Evolutionary conservation across 106 monocot species (phyloP).

Genomic region (Dendrobium catenatum): DNA sequence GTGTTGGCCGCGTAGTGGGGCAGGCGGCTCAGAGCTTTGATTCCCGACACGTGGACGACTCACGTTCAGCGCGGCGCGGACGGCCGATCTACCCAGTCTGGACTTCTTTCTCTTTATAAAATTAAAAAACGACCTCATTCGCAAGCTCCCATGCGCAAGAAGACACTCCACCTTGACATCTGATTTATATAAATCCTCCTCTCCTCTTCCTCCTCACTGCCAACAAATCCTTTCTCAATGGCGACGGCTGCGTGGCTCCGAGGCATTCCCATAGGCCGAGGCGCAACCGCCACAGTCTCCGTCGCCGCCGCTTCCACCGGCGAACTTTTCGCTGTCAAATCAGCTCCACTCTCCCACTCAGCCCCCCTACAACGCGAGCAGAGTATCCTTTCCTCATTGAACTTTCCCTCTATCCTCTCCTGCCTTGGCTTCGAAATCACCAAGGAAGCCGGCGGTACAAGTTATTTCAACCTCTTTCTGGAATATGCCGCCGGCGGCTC

Average conservation of each 20-base stretch:
- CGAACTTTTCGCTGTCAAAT: slow-evolving; percentile 40
- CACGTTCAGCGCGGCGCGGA: not conserved
- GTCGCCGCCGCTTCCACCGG: slow-evolving; percentile 10
- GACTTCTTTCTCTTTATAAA: not conserved
- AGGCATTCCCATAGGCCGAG: slow-evolving; percentile 24
- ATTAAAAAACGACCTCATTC: not conserved
- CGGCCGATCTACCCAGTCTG: not conserved
- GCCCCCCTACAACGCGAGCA: slow-evolving; percentile 19
- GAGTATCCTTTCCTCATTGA: slow-evolving; percentile 26
- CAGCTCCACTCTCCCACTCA: slow-evolving; percentile 19
- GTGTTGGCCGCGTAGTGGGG: not conserved
- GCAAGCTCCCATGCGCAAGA: not conserved
- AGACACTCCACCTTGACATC: not conserved
- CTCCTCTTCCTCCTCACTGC: not conserved
- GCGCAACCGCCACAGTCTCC: slow-evolving; percentile 20
- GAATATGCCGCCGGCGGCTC: slow-evolving; percentile 62
- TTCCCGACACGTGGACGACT: not conserved
- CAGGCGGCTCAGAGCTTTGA: not conserved
- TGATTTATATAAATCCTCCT: not conserved
- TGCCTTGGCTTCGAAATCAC: slow-evolving; percentile 39
- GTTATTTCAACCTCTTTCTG: slow-evolving; percentile 39
- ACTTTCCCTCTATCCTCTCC: slow-evolving; percentile 30
- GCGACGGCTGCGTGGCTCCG: slow-evolving; percentile 14
- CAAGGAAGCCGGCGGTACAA: not conserved
- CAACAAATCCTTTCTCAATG: not conserved